A percentile compares a stretch with the other conserved stretches of the same genome.
These are phyloP conservation scores for Plantago lanceolata DNA, from an alignment of 305 asterid species.

Conservation along the genomic window DNA sequence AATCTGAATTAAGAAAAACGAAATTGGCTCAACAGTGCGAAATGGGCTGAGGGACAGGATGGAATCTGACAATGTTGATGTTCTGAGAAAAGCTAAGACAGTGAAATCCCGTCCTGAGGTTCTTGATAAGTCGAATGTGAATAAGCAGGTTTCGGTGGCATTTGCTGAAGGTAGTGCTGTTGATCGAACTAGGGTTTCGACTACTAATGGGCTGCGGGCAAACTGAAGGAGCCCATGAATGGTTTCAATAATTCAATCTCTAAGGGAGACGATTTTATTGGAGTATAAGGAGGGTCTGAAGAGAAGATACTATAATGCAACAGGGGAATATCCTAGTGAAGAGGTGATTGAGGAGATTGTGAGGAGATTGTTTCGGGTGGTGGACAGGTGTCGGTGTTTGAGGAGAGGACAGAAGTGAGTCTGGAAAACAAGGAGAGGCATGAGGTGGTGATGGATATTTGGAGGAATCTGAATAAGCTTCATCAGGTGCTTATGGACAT, in stretches of 20 bases:
- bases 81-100: slow-evolving; percentile 56
- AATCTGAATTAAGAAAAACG: slow-evolving; percentile 49
- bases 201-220: slow-evolving; percentile 57
- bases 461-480: slow-evolving; percentile 79
- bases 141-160: slow-evolving; percentile 31
- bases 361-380: slow-evolving; percentile 54
- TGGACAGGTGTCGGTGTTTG: slow-evolving; percentile 38
- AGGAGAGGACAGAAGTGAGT: slow-evolving; percentile 30
- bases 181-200: slow-evolving; percentile 59
- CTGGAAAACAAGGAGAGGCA: slow-evolving; percentile 64
- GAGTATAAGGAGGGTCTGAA: slow-evolving; percentile 70
- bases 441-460: slow-evolving; percentile 76
- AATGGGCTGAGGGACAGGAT: slow-evolving; percentile 66
- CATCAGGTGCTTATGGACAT: slow-evolving; percentile 86
- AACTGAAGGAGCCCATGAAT: slow-evolving; percentile 64
- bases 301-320: slow-evolving; percentile 61
- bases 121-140: slow-evolving; percentile 56
- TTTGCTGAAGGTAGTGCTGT: slow-evolving; percentile 57
- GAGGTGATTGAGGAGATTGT: slow-evolving; percentile 57
- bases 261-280: slow-evolving; percentile 55
- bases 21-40: slow-evolving; percentile 60
- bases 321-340: slow-evolving; percentile 56
- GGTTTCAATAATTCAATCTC: slow-evolving; percentile 54
- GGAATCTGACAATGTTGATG: slow-evolving; percentile 72
- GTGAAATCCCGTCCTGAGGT: slow-evolving; percentile 53